Conservation (phyloP, 148 eudicot genomes). For the Rhododendron henanense region DNA sequence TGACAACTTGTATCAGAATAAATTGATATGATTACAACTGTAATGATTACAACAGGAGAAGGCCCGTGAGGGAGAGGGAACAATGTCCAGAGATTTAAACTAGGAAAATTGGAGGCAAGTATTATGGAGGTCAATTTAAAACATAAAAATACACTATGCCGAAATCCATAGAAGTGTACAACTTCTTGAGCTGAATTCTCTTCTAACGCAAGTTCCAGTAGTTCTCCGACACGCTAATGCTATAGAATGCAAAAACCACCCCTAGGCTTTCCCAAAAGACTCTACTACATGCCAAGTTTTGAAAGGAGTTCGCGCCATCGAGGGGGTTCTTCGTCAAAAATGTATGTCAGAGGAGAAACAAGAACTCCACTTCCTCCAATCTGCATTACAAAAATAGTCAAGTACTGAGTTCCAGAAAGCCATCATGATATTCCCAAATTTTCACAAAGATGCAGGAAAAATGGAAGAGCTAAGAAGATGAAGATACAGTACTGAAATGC, state of each 20-base stretch:
- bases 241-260: neutral
- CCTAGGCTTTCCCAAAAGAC: neutral
- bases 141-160: neutral
- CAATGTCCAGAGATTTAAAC: neutral
- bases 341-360: conserved; percentile 82
- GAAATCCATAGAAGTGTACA: neutral
- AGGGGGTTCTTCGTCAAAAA: conserved; percentile 93
- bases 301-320: conserved; percentile 70
- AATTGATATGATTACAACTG: neutral
- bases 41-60: neutral
- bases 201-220: neutral
- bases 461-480: neutral
- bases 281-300: conserved; percentile 45
- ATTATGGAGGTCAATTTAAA: neutral
- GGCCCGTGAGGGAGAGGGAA: neutral
- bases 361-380: conserved; percentile 95
- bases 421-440: neutral
- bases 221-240: neutral
- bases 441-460: neutral
- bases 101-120: neutral
- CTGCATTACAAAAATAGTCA: conserved; percentile 32
- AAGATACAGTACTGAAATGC: neutral
- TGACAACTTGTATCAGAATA: neutral
- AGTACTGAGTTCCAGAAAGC: neutral
- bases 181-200: neutral